Conservation (phyloP, 75 land plant species). For the Gnetum montanum region DNA sequence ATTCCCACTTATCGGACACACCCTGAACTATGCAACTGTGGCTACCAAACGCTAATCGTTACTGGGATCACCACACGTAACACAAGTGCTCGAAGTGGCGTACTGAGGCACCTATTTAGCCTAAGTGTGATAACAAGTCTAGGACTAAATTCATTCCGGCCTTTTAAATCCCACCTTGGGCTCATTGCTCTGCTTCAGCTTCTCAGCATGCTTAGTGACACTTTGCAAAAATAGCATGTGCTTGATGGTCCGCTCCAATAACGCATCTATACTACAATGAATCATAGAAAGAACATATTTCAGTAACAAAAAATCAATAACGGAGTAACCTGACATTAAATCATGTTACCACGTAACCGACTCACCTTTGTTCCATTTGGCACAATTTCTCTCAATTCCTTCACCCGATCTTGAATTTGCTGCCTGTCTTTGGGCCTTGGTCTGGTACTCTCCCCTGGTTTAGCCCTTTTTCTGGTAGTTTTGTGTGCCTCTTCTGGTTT, state of each 20-base stretch:
- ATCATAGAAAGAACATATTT: neutral
- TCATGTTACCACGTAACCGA: constrained; percentile 5
- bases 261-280: constrained; percentile 77
- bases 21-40: too few relatives aligned
- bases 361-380: constrained; percentile 75
- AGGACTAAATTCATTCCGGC: too few relatives aligned
- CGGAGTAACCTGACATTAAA: constrained; percentile 12
- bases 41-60: too few relatives aligned
- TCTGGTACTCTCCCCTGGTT: constrained; percentile 53
- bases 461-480: constrained; percentile 39
- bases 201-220: constrained; percentile 61
- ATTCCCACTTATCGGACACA: too few relatives aligned
- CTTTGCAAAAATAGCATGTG: constrained; percentile 75
- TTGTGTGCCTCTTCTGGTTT: constrained; percentile 25
- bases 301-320: too few relatives aligned
- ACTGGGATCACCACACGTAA: too few relatives aligned
- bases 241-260: constrained; percentile 67
- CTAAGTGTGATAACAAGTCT: too few relatives aligned
- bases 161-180: constrained; percentile 57
- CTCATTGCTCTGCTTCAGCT: constrained; percentile 29
- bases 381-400: constrained; percentile 61
- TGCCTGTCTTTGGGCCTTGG: constrained; percentile 87
- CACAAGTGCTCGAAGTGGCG: too few relatives aligned
- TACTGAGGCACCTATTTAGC: neutral
- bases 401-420: constrained; percentile 71